These are phyloP conservation scores for Candida boidinii DNA, from an alignment of 805 yeast species.

Conservation along the genomic window DNA sequence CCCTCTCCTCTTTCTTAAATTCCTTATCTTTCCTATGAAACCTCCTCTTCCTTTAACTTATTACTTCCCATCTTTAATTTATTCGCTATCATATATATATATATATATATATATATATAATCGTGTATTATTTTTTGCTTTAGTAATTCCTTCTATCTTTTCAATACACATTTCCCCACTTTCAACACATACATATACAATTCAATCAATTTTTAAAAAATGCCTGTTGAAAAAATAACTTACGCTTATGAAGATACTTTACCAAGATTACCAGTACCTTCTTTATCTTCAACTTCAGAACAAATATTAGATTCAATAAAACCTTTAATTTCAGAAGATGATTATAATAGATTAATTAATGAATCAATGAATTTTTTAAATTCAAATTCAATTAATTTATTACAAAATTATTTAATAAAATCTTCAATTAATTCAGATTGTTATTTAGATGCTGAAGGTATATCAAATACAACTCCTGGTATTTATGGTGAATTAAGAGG, in stretches of 20 bases:
- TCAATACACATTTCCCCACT: too few relatives aligned
- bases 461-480: conserved; percentile 44
- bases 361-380: conserved; percentile 37
- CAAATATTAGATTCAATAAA: conserved; percentile 49
- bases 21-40: too few relatives aligned
- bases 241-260: conserved; percentile 33
- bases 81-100: too few relatives aligned
- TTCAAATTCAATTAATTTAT: conserved; percentile 30
- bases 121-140: too few relatives aligned
- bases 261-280: conserved; percentile 60
- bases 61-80: too few relatives aligned
- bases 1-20: too few relatives aligned
- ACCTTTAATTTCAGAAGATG: conserved; percentile 50
- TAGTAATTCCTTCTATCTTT: too few relatives aligned
- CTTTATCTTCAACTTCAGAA: conserved; percentile 36
- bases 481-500: conserved; percentile 57
- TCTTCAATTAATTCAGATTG: conserved; percentile 35
- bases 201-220: not conserved
- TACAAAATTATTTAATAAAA: conserved; percentile 47
- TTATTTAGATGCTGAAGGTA: conserved; percentile 44
- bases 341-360: conserved; percentile 33
- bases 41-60: too few relatives aligned
- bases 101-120: too few relatives aligned
- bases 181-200: too few relatives aligned
- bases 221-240: conserved; percentile 16